Conservation (phyloP, 2,329 filamentous ascomycete species). For the Alternaria sp. region DNA sequence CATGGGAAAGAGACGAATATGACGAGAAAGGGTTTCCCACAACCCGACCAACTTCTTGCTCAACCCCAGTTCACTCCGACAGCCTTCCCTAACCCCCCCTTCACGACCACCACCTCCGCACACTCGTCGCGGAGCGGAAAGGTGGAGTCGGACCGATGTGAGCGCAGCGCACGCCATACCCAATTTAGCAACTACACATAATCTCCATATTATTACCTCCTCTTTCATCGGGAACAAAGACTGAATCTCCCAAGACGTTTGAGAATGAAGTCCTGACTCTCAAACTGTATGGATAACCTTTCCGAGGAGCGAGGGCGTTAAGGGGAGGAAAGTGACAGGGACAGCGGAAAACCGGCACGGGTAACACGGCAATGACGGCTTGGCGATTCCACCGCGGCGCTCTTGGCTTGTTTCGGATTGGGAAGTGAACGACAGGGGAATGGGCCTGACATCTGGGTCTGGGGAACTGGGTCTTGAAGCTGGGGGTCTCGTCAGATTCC, state of each 20-base stretch:
- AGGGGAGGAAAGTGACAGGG: not conserved
- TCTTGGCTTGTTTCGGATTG: not conserved
- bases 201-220: not conserved
- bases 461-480: not conserved
- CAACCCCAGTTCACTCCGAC: not conserved
- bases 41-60: not conserved
- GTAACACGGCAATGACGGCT: not conserved
- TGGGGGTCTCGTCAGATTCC: not conserved
- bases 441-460: not conserved
- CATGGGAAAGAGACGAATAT: not conserved
- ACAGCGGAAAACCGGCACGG: not conserved
- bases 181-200: not conserved
- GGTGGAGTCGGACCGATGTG: not conserved
- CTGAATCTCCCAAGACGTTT: not conserved
- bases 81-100: not conserved
- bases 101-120: not conserved
- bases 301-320: not conserved
- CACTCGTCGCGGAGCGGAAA: not conserved
- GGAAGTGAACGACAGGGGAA: not conserved
- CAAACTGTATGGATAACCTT: not conserved
- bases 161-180: not conserved
- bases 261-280: not conserved
- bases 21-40: not conserved
- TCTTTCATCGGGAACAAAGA: not conserved
- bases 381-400: not conserved